Percentiles rank a stretch among this genome's conserved stretches.
Conservation (phyloP, 768 basidiomycete genomes). For the Boletus subcaerulescens region DNA sequence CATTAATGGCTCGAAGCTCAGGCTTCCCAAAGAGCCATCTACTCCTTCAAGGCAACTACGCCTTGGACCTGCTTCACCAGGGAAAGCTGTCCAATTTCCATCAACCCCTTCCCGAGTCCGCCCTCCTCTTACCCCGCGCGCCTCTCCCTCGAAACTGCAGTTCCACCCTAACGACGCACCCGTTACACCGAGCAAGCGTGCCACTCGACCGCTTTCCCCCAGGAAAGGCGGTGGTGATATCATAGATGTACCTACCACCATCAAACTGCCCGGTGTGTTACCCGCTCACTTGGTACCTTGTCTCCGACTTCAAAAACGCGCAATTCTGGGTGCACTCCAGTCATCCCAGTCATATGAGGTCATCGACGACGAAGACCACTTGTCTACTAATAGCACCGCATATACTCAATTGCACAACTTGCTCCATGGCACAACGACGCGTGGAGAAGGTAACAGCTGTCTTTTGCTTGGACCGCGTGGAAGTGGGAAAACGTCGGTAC, state of each 20-base stretch:
- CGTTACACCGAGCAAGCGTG: conserved; percentile 16
- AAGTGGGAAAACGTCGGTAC: conserved; percentile 80
- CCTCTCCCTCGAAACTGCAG: conserved; percentile 16
- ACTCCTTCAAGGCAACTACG: conserved; percentile 18
- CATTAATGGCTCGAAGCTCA: not conserved
- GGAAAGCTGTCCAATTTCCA: conserved; percentile 8
- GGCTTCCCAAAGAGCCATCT: conserved; percentile 5
- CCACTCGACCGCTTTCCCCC: conserved; percentile 8
- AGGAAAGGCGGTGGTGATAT: conserved; percentile 7
- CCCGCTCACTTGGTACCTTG: conserved; percentile 43
- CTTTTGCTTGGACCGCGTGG: conserved; percentile 82
- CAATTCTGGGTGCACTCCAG: conserved; percentile 47
- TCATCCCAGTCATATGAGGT: conserved; percentile 22
- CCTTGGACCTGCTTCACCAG: not conserved
- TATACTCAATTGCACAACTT: conserved; percentile 59
- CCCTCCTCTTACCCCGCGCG: conserved; percentile 13
- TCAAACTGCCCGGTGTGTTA: conserved; percentile 29
- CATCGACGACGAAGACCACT: conserved; percentile 33
- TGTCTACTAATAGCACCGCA: conserved; percentile 50
- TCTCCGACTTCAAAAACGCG: conserved; percentile 56
- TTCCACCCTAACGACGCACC: conserved; percentile 6
- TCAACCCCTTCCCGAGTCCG: conserved; percentile 14
- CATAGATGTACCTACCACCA: conserved; percentile 3
- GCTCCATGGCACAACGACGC: conserved; percentile 66
- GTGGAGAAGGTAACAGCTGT: conserved; percentile 94